phyloP scores from a whole-genome alignment of 768 basidiomycete genomes.

The Naganishia antarctica region DNA sequence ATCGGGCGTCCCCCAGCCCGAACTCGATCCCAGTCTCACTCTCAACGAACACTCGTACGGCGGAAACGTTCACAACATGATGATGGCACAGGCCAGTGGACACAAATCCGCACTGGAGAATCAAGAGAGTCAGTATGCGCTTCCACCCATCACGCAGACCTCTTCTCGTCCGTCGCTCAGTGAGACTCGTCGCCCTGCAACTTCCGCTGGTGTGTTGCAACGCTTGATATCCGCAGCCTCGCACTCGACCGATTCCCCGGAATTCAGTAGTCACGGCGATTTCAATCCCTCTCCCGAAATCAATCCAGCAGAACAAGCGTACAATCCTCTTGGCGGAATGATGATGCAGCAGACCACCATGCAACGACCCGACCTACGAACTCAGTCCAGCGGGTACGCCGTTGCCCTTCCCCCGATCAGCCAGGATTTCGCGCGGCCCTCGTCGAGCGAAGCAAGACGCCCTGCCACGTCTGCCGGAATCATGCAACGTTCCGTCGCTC shows the following conservation, averaged over 20 bases:
- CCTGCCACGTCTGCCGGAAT: constrained; percentile 47
- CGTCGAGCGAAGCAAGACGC: constrained; percentile 38
- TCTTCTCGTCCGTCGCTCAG: constrained; percentile 40
- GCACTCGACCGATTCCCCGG: neutral
- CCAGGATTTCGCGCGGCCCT: constrained; percentile 45
- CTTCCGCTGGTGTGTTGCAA: constrained; percentile 43
- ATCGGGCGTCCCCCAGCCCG: neutral
- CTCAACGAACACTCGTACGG: constrained; percentile 2
- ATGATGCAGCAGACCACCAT: neutral
- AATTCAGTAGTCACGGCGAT: neutral
- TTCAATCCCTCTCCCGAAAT: constrained; percentile 4
- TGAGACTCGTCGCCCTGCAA: constrained; percentile 44
- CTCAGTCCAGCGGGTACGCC: constrained; percentile 9
- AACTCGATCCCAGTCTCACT: constrained; percentile 14
- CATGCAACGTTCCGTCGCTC: constrained; percentile 28
- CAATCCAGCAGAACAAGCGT: constrained; percentile 4
- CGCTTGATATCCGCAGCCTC: constrained; percentile 4
- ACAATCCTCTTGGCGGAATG: constrained; percentile 1
- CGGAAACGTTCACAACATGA: neutral
- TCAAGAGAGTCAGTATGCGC: constrained; percentile 25
- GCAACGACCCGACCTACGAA: constrained; percentile 8
- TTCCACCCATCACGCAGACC: constrained; percentile 46
- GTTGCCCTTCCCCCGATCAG: constrained; percentile 44
- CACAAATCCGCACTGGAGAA: neutral
- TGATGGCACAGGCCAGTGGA: neutral